Conservation (phyloP, 495 filamentous ascomycete species). For the Cercophora samala region DNA sequence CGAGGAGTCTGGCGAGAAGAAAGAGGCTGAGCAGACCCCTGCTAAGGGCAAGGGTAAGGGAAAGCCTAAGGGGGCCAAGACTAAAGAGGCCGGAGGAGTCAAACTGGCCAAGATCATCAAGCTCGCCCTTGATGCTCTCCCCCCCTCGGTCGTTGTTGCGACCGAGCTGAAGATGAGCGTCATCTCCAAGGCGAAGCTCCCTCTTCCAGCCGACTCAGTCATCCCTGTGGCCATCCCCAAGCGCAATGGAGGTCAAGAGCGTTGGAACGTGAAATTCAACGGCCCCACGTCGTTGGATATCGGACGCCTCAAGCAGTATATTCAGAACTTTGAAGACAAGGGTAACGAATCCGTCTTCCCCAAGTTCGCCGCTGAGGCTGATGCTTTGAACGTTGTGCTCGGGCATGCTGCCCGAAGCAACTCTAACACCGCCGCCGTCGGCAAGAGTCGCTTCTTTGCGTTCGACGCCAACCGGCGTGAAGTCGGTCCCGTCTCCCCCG, state of each 20-base stretch:
- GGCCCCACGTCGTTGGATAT: slow-evolving; percentile 42
- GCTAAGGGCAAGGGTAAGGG: slow-evolving; percentile 20
- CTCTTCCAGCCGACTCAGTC: slow-evolving; percentile 31
- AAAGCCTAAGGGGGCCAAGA: slow-evolving; percentile 38
- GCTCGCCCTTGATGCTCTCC: slow-evolving; percentile 43
- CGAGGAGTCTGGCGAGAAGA: background rate
- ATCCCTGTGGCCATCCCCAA: slow-evolving; percentile 45
- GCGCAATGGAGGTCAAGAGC: slow-evolving; percentile 36
- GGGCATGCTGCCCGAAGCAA: slow-evolving; percentile 40
- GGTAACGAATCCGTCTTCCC: slow-evolving; percentile 40
- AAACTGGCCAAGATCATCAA: slow-evolving; percentile 55
- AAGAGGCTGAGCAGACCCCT: background rate
- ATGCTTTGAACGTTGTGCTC: slow-evolving; percentile 51
- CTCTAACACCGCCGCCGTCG: slow-evolving; percentile 33
- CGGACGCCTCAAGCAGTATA: slow-evolving; percentile 49
- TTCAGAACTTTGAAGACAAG: slow-evolving; percentile 44
- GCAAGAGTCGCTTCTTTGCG: slow-evolving; percentile 45
- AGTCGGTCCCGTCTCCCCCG: slow-evolving; percentile 16
- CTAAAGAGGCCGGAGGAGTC: slow-evolving; percentile 42
- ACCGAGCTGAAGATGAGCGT: slow-evolving; percentile 59
- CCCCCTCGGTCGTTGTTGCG: slow-evolving; percentile 41
- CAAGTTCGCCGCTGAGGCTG: slow-evolving; percentile 39
- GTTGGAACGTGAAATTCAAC: slow-evolving; percentile 44
- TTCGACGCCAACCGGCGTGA: slow-evolving; percentile 23
- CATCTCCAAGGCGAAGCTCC: slow-evolving; percentile 40